Conservation (phyloP, 805 yeast genomes). For the Yarrowia deformans region DNA sequence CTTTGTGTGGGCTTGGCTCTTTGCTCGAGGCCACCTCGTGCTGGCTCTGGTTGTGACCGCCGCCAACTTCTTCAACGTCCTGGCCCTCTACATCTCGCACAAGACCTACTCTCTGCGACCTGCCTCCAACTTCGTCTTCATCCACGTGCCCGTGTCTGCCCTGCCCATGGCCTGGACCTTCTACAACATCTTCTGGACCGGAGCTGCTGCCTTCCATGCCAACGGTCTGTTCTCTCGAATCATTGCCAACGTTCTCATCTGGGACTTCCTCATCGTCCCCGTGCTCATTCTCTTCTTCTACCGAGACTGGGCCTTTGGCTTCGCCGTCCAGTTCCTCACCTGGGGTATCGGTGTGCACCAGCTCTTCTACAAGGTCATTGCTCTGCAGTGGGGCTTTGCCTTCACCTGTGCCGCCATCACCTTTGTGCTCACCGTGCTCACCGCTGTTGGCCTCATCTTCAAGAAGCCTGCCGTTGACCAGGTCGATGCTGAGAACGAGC, state of each 20-base stretch:
- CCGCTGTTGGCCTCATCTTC: constrained; percentile 45
- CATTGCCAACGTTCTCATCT: constrained; percentile 73
- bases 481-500: constrained; percentile 34
- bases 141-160: constrained; percentile 72
- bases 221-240: constrained; percentile 65
- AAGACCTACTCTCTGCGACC: constrained; percentile 66
- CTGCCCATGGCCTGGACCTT: constrained; percentile 78
- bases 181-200: constrained; percentile 83
- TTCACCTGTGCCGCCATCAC: constrained; percentile 67
- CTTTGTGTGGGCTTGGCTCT: constrained; percentile 69
- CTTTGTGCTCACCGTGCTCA: constrained; percentile 59
- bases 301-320: constrained; percentile 76
- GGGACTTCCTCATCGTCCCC: constrained; percentile 79
- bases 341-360: constrained; percentile 77
- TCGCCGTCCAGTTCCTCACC: constrained; percentile 62
- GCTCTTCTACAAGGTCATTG: constrained; percentile 69
- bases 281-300: constrained; percentile 61
- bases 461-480: constrained; percentile 14
- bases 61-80: constrained; percentile 65
- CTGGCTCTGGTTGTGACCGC: constrained; percentile 65
- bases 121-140: constrained; percentile 59
- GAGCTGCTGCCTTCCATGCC: constrained; percentile 75
- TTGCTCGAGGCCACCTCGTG: constrained; percentile 65
- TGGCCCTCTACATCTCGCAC: constrained; percentile 63
- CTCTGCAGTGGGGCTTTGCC: constrained; percentile 88